Conservation (phyloP, 2,329 filamentous ascomycete genomes). For the Pseudogymnoascus sp. region DNA sequence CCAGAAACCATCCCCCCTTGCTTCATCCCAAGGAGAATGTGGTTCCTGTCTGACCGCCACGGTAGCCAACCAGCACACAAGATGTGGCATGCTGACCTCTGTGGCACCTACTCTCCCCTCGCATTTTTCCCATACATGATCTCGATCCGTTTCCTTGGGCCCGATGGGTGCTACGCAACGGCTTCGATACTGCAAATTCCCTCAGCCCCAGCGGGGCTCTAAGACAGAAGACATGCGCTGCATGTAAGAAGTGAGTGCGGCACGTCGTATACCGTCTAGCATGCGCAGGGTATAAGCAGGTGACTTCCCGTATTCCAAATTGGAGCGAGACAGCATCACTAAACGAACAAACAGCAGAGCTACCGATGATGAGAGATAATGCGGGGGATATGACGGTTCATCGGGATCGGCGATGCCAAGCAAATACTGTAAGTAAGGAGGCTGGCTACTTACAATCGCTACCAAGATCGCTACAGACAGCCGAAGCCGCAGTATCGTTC, state of each 20-base stretch:
- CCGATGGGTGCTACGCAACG: not conserved
- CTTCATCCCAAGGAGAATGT: not conserved
- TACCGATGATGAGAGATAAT: not conserved
- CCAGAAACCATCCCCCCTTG: not conserved
- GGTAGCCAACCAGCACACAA: conserved; percentile 3
- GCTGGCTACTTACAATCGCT: not conserved
- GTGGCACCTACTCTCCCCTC: not conserved
- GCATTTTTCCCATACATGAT: not conserved
- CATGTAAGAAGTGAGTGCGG: not conserved
- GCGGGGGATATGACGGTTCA: not conserved
- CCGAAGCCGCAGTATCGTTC: not conserved
- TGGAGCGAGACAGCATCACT: not conserved
- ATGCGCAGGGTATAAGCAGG: not conserved
- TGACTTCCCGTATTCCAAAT: conserved; percentile 4
- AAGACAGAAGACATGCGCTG: not conserved
- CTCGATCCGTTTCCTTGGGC: not conserved
- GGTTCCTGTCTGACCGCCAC: not conserved
- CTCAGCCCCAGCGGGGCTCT: not conserved
- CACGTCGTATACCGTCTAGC: not conserved
- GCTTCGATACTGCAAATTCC: not conserved
- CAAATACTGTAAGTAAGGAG: not conserved
- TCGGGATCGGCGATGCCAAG: conserved; percentile 4
- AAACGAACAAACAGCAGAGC: not conserved
- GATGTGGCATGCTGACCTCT: not conserved
- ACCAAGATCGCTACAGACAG: not conserved